Evolutionary conservation across 2,329 filamentous ascomycete genomes (phyloP).

Genomic region (Ophiostoma quercus): DNA sequence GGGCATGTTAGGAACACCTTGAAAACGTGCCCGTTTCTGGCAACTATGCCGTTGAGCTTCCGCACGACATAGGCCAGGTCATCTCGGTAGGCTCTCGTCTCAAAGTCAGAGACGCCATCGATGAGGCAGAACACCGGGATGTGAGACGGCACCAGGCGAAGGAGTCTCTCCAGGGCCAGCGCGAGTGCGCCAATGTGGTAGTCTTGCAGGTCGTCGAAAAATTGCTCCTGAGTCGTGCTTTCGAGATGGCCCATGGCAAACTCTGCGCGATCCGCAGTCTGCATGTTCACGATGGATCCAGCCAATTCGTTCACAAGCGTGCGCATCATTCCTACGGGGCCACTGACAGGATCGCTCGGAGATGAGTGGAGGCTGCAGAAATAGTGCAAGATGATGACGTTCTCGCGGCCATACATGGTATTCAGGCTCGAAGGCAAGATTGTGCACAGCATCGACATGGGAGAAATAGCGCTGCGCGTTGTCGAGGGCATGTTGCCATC

Average conservation of each 20-base stretch:
- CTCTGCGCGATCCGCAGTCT: not conserved
- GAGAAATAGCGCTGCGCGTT: constrained; percentile 10
- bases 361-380: constrained; percentile 22
- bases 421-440: not conserved
- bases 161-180: not conserved
- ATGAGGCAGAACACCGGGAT: constrained; percentile 14
- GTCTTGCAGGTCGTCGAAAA: not conserved
- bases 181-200: not conserved
- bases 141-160: not conserved
- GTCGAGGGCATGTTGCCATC: constrained; percentile 19
- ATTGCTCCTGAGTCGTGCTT: not conserved
- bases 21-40: not conserved
- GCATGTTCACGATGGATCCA: not conserved
- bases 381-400: constrained; percentile 16
- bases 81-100: not conserved
- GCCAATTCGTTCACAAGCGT: not conserved
- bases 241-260: not conserved
- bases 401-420: not conserved
- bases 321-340: not conserved
- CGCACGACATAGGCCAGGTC: constrained; percentile 5
- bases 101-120: constrained; percentile 16
- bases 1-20: constrained; percentile 18
- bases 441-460: constrained; percentile 22
- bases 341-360: not conserved
- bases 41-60: not conserved